A percentile compares a stretch with the other conserved stretches of the same genome.
Evolutionary conservation across 2,329 filamentous ascomycete species (phyloP).

Genomic region (Magnaporthiopsis poae): DNA sequence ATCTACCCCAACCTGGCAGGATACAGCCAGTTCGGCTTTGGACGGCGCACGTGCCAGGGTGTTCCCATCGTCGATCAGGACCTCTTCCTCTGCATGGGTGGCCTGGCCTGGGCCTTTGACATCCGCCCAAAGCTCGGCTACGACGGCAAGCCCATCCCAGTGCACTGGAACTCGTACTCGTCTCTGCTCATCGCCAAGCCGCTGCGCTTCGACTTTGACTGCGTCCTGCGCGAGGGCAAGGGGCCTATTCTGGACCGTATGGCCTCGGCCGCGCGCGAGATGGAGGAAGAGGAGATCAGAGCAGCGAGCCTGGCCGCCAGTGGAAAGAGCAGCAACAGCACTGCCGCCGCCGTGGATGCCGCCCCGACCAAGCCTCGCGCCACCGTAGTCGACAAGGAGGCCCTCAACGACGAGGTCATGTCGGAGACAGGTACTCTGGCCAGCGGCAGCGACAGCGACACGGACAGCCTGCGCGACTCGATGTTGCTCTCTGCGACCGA

Average conservation of each 20-base stretch:
- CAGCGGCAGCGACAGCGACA: conserved; percentile 5
- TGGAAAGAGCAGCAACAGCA: background rate
- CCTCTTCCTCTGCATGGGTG: conserved; percentile 29
- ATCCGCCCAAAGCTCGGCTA: conserved; percentile 30
- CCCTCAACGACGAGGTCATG: background rate
- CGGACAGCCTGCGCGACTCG: conserved; percentile 3
- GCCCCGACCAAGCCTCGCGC: background rate
- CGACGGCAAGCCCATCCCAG: conserved; percentile 30
- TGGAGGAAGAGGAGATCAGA: conserved; percentile 6
- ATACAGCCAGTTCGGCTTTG: conserved; percentile 42
- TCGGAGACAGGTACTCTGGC: conserved; percentile 4
- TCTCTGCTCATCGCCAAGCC: conserved; percentile 36
- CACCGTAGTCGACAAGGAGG: background rate
- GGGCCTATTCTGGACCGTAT: conserved; percentile 5
- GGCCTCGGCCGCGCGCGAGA: conserved; percentile 5
- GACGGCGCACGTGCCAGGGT: conserved; percentile 38
- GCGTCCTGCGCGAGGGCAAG: conserved; percentile 17
- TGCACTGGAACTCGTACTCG: conserved; percentile 35
- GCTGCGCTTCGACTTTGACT: conserved; percentile 28
- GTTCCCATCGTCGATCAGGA: conserved; percentile 31
- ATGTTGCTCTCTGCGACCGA: background rate
- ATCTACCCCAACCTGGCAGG: conserved; percentile 29
- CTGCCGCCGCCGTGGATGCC: background rate
- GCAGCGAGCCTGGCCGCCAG: background rate
- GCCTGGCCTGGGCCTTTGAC: conserved; percentile 42